Conservation (phyloP, 2,329 filamentous ascomycete genomes). For the Aspergillus sp. region DNA sequence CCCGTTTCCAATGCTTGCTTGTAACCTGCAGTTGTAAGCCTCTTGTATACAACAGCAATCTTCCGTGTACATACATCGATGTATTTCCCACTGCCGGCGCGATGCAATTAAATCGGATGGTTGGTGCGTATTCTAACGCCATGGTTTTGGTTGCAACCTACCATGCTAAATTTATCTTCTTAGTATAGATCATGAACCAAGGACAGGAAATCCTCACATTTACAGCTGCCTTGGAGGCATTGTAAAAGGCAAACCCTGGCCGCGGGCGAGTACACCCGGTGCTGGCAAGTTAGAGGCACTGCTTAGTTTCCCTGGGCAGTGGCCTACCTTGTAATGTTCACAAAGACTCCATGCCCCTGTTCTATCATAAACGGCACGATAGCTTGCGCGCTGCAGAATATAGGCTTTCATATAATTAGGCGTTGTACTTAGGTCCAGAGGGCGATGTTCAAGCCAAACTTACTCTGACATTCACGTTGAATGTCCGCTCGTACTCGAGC, state of each 20-base stretch:
- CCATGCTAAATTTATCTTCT: neutral
- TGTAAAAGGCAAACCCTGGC: neutral
- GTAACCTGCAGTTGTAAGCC: neutral
- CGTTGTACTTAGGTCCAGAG: neutral
- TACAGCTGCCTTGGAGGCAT: neutral
- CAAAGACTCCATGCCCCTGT: neutral
- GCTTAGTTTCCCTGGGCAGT: neutral
- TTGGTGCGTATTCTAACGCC: neutral
- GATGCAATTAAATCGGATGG: neutral
- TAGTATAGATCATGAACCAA: neutral
- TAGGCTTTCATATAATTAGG: neutral
- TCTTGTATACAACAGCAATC: neutral
- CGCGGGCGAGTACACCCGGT: neutral
- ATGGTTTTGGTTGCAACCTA: neutral
- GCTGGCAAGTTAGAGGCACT: neutral
- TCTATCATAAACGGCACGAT: neutral
- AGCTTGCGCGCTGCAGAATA: neutral
- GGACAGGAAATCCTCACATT: neutral
- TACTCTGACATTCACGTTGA: neutral
- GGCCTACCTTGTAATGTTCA: neutral
- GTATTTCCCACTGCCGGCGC: neutral
- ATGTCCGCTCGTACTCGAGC: neutral
- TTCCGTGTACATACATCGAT: neutral
- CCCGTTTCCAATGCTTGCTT: neutral
- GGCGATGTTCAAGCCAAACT: neutral